A percentile compares a stretch with the other conserved stretches of the same genome.
Evolutionary conservation across 2,329 filamentous ascomycete species (phyloP).

Genomic region (Pyrenochaeta sp.): DNA sequence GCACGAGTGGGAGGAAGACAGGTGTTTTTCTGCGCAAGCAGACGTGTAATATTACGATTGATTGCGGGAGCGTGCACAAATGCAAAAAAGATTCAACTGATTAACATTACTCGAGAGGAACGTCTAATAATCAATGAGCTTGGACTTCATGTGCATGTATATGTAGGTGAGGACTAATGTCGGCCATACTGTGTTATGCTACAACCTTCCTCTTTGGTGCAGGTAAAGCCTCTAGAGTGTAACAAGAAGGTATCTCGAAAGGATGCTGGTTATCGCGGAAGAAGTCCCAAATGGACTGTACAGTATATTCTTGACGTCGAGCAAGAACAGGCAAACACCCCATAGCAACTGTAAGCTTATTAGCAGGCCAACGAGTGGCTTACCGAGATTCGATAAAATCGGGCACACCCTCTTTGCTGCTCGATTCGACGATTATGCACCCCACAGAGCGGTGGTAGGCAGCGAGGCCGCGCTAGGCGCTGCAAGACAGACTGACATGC

Average conservation of each 20-base stretch:
- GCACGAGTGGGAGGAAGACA: slow-evolving; percentile 9
- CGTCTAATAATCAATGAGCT: neutral
- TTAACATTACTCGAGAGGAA: too few species aligned
- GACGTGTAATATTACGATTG: slow-evolving; percentile 20
- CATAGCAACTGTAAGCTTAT: too few species aligned
- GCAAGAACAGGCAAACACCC: too few species aligned
- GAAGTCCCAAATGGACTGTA: too few species aligned
- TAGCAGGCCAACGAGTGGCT: too few species aligned
- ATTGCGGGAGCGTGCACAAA: slow-evolving; percentile 15
- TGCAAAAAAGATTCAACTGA: neutral
- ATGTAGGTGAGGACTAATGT: neutral
- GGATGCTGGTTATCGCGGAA: too few species aligned
- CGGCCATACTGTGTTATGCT: neutral
- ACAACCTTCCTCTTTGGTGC: neutral
- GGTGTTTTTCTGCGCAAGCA: slow-evolving; percentile 4
- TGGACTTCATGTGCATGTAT: neutral
- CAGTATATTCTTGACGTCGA: neutral
- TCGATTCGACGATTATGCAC: too few species aligned
- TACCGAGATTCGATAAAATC: too few species aligned
- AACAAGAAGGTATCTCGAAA: slow-evolving; percentile 21
- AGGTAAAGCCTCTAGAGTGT: slow-evolving; percentile 8
- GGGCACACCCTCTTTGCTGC: slow-evolving; percentile 6
- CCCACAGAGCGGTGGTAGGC: slow-evolving; percentile 22
- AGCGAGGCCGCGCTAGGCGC: slow-evolving; percentile 7
- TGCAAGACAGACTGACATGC: slow-evolving; percentile 33